Conservation (phyloP, 805 yeast species). For the Ogataea corticis region DNA sequence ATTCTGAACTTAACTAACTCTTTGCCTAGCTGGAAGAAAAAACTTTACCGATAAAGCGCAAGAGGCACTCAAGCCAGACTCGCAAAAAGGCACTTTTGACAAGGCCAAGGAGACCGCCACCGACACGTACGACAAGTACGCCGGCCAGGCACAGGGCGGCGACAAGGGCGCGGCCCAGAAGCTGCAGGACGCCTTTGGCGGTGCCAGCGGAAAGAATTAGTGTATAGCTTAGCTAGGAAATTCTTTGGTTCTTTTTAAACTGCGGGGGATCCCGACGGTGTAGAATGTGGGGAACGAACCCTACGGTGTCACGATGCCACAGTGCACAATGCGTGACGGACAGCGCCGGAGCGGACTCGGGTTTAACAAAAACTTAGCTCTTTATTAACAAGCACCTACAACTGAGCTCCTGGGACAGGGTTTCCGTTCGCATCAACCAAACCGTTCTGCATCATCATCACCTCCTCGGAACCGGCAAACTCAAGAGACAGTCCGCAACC, state of each 20-base stretch:
- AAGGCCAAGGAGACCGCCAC: conserved; percentile 72
- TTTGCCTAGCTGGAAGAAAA: conserved; percentile 75
- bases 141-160: conserved; percentile 57
- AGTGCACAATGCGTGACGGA: no score
- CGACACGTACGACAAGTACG: conserved; percentile 64
- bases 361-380: neutral
- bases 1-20: no score
- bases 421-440: conserved; percentile 80
- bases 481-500: conserved; percentile 97
- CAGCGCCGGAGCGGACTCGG: neutral
- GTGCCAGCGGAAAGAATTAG: conserved; percentile 35
- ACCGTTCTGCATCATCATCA: conserved; percentile 89
- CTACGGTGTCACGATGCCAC: no score
- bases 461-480: conserved; percentile 91
- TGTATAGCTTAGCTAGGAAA: neutral
- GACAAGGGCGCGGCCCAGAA: conserved; percentile 72
- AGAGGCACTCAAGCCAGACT: conserved; percentile 71
- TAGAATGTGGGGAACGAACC: no score
- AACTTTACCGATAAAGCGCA: conserved; percentile 64
- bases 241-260: no score
- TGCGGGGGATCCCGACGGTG: conserved; percentile 54
- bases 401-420: conserved; percentile 74
- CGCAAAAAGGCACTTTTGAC: conserved; percentile 62
- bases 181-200: conserved; percentile 65
- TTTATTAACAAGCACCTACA: conserved; percentile 8